Conservation (phyloP, 768 basidiomycete genomes). For the Clathrus columnatus region DNA sequence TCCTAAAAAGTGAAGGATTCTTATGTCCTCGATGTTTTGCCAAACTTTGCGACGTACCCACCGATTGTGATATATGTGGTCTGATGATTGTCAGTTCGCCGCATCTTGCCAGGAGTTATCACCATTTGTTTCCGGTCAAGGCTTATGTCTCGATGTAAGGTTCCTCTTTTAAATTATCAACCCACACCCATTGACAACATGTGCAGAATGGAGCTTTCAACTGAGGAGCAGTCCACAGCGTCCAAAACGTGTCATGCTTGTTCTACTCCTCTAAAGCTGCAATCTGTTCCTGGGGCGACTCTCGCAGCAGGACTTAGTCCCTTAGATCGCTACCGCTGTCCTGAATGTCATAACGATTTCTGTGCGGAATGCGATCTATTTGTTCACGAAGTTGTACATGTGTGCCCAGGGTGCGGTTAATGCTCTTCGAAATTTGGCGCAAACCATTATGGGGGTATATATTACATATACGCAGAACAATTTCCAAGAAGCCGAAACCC, state of each 20-base stretch:
- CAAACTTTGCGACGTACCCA: slow-evolving; percentile 95
- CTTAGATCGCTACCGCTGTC: slow-evolving; percentile 81
- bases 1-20: slow-evolving; percentile 88
- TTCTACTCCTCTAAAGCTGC: slow-evolving; percentile 54
- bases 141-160: slow-evolving; percentile 76
- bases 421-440: too few relatives aligned
- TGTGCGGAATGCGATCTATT: slow-evolving; percentile 96
- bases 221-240: slow-evolving; percentile 28
- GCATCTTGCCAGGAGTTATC: slow-evolving; percentile 92
- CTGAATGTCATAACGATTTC: slow-evolving; percentile 78
- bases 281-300: slow-evolving; percentile 27
- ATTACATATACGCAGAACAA: not conserved
- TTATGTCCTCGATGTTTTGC: slow-evolving; percentile 89
- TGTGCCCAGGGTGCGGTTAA: slow-evolving; percentile 89
- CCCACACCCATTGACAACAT: slow-evolving; percentile 5
- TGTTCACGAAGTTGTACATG: slow-evolving; percentile 90
- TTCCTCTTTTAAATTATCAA: slow-evolving; percentile 6
- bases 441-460: too few relatives aligned
- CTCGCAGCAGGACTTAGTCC: slow-evolving; percentile 66
- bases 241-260: slow-evolving; percentile 66
- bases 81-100: slow-evolving; percentile 98
- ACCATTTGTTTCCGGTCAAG: slow-evolving; percentile 92
- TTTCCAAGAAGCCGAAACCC: slow-evolving; percentile 4
- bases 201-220: slow-evolving; percentile 29
- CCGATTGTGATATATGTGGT: slow-evolving; percentile 94